Evolutionary conservation across 768 basidiomycete species (phyloP).

Genomic region (Pleurotus pulmonarius): DNA sequence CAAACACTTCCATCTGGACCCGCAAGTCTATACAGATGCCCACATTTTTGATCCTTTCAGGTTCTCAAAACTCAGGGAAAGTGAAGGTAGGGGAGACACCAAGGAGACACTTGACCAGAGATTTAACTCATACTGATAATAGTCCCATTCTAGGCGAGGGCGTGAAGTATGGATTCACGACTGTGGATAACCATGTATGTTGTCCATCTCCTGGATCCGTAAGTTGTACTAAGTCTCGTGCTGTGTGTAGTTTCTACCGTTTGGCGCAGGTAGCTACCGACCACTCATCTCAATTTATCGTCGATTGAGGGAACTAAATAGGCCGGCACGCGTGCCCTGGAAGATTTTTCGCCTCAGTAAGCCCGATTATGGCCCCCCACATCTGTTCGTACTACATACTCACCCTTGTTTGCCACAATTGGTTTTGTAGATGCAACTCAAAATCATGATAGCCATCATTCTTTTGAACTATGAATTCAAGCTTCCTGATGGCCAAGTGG

Average conservation of each 20-base stretch:
- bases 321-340: conserved; percentile 1
- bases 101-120: not conserved
- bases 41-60: conserved; percentile 10
- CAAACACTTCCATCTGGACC: not conserved
- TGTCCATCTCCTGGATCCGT: not conserved
- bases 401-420: not conserved
- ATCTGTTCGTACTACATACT: not conserved
- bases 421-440: conserved; percentile 3
- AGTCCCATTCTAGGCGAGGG: not conserved
- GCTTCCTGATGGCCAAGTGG: conserved; percentile 9
- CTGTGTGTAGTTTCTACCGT: conserved; percentile 6
- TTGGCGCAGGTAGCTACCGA: not conserved
- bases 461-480: conserved; percentile 5
- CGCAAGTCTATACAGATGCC: conserved; percentile 7
- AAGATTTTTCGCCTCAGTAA: conserved; percentile 7
- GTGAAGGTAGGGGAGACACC: not conserved
- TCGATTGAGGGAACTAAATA: not conserved
- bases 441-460: conserved; percentile 4
- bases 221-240: not conserved
- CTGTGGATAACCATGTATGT: conserved; percentile 8
- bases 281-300: no score
- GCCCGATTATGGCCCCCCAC: no score
- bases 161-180: conserved; percentile 7
- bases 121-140: not conserved
- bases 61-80: conserved; percentile 7